These are phyloP conservation scores for Zymoseptoria brevis DNA, from an alignment of 2,329 filamentous ascomycete genomes.

Conservation along the genomic window DNA sequence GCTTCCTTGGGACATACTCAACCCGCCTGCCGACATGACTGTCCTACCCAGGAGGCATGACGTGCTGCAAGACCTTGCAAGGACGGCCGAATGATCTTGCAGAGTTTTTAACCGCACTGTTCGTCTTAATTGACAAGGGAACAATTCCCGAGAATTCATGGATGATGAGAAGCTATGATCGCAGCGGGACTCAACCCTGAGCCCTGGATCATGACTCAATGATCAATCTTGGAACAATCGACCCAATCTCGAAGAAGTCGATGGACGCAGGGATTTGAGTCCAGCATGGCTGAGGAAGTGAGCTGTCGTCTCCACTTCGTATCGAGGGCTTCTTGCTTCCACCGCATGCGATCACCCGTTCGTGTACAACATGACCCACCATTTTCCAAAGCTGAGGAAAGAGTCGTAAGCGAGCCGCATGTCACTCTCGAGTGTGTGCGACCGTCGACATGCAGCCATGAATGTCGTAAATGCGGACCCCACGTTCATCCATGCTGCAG, in stretches of 20 bases:
- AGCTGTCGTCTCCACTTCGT: neutral
- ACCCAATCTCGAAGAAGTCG: neutral
- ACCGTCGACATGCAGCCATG: neutral
- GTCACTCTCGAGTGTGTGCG: neutral
- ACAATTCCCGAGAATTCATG: neutral
- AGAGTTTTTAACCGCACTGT: neutral
- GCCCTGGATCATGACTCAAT: neutral
- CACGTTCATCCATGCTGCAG: conserved; percentile 1
- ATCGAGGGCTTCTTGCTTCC: neutral
- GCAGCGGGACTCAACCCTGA: neutral
- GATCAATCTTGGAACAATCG: neutral
- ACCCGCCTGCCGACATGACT: neutral
- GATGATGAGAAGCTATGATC: neutral
- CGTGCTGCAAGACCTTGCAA: neutral
- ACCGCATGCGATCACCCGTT: conserved; percentile 3
- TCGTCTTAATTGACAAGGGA: neutral
- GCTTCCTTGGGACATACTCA: neutral
- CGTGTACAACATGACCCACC: neutral
- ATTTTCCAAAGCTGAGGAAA: neutral
- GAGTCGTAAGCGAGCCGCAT: neutral
- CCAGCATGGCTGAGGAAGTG: neutral
- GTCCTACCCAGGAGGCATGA: neutral
- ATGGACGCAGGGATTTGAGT: neutral
- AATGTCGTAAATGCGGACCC: neutral
- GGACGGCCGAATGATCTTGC: neutral